phyloP scores from a whole-genome alignment of 164 flowering plant species.

The Macadamia tetraphylla region DNA sequence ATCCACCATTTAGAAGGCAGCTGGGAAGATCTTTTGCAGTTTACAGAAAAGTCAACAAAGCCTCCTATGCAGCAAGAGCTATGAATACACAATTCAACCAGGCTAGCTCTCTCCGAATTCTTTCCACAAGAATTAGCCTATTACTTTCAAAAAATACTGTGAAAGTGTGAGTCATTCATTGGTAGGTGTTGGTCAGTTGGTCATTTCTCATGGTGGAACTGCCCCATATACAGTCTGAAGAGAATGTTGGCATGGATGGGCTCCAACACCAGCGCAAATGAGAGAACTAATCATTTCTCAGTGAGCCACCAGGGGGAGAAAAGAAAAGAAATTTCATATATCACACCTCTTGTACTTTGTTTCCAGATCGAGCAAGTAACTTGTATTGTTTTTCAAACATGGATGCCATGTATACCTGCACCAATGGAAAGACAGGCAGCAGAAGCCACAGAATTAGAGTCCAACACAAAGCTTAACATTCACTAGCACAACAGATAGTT shows the following conservation, averaged over 20 bases:
- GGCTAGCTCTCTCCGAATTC: no score
- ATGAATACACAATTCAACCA: no score
- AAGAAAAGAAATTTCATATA: neutral
- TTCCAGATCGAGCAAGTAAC: constrained; percentile 90
- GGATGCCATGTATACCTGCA: constrained; percentile 95
- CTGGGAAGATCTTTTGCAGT: neutral
- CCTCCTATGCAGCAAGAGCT: no score
- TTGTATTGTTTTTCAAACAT: constrained; percentile 84
- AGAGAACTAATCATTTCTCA: no score
- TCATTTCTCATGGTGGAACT: no score
- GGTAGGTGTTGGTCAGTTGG: no score
- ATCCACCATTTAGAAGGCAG: neutral
- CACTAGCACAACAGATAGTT: neutral
- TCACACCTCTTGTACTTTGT: constrained; percentile 92
- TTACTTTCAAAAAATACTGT: no score
- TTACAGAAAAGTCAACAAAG: neutral
- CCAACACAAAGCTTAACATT: neutral
- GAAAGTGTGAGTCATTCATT: no score
- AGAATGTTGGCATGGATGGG: neutral
- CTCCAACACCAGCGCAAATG: no score
- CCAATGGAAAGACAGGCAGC: constrained; percentile 5
- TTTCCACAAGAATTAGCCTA: no score
- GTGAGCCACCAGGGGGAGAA: neutral
- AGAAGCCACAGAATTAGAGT: neutral
- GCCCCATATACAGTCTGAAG: neutral